Evolutionary conservation across 345 rosid genomes (phyloP).

Genomic region (Hibiscus trionum): DNA sequence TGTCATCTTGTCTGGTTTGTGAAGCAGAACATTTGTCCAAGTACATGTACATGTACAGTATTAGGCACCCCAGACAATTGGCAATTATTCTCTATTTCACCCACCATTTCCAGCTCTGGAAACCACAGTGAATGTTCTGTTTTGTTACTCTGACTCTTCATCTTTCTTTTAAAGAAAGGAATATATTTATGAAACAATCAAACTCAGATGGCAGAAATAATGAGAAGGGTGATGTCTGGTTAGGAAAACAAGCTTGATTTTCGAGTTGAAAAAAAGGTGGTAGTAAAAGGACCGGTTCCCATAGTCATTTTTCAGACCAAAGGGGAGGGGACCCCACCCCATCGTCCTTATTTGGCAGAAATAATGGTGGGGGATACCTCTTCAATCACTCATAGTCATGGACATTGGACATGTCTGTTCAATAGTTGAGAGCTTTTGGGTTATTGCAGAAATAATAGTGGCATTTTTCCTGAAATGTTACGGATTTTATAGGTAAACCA

Average conservation of each 20-base stretch:
- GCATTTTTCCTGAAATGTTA: neutral
- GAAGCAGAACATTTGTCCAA: no score
- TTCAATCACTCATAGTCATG: conserved; percentile 1
- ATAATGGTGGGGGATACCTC: conserved; percentile 4
- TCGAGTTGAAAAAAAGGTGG: neutral
- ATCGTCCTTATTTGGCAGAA: neutral
- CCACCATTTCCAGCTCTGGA: no score
- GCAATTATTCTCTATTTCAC: no score
- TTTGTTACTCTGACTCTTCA: no score
- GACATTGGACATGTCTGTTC: conserved; percentile 4
- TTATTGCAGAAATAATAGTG: conserved; percentile 2
- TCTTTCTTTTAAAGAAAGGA: neutral
- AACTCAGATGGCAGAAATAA: neutral
- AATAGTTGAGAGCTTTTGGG: conserved; percentile 20
- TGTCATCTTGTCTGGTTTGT: no score
- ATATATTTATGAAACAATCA: neutral
- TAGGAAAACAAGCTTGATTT: neutral
- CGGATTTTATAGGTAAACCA: neutral
- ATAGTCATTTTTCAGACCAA: no score
- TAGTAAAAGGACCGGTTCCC: neutral
- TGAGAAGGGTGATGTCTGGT: conserved; percentile 4
- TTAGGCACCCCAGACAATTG: no score
- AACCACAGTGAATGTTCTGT: no score
- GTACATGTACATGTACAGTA: no score
- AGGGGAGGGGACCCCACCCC: neutral